Evolutionary conservation across 2,329 filamentous ascomycete genomes (phyloP), one percentile per base, ranked within the genome.

Genomic region (Penicillium sp.): DNA sequence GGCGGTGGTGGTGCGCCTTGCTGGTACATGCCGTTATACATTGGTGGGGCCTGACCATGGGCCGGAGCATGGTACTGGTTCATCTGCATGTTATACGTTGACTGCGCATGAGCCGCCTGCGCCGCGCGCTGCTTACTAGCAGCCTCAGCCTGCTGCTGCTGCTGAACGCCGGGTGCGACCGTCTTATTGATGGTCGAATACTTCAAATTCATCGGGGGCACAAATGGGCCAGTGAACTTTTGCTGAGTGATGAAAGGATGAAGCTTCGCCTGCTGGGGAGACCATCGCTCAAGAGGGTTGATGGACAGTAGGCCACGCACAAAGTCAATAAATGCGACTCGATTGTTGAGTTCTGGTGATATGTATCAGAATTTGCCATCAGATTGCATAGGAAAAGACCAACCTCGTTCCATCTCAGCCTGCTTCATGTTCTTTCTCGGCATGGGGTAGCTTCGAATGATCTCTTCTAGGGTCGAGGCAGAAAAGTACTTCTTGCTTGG

Each of bases 401-500:
- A 79, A 96, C 94, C 94, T 88, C 94, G 80, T 65, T 99, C 94
- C 60, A 99, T 87, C 75, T 99, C 94, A 63, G 85, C 89, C 71
- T 88, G 91, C 78, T 99, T 99, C 94, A 99, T 99, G 68, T 96
- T 96, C 78, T 99, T 99, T 66, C 94, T 83, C 44, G 94, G 94
- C 93, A 99, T 96, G 6, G 94, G 89, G 69, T 99, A 99, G 51
- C 89, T 91, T 70, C 95, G 90, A 76, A 99, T 97, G 59, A 99
- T 99, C 61, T 99, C 94, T 4, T 93, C 93, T 48, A 99, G 77
- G 1, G 91, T 95, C 38, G 85, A 96, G 33, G 92, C 91, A 65
- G 93, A 89, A 76, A 99, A 99, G 73, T 99, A 99, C 75, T 97
- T 97, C 80, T 99, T 99, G 83, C 94, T 99, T 21, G 94, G 94